Evolutionary conservation across 208 protist species (phyloP), one percentile per base, ranked within the genome.

Genomic region (Strigomonas oncopelti): DNA sequence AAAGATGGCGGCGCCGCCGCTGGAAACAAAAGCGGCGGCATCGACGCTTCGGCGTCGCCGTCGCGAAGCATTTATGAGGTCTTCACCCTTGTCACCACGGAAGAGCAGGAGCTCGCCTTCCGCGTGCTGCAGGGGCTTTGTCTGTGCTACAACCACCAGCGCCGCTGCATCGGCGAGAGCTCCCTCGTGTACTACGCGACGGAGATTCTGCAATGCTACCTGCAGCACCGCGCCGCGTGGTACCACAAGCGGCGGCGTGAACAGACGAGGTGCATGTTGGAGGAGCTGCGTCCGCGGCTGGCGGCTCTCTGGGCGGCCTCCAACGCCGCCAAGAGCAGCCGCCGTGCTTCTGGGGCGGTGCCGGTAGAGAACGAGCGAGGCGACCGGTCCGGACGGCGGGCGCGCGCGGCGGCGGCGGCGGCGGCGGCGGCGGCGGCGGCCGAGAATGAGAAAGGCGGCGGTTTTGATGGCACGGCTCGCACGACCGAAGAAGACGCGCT

Each of bases 91-190:
- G 84, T 95, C 29, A 88, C 85, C n/a, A 92, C 78, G 63, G 77
- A 77, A 69, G 85, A 95, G 72, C 87, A 93, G 72, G 86, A 92
- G 72, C 67, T 91, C 29, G 90, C 90, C 11, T 72, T 93, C 38
- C 87, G 90, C 25, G 69, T 91, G 28, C 75, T 93, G n/a, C 90
- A 95, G 55, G 90, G 90, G 5, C 65, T 92, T 28, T 86, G 81
- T 52, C 64, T 93, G 18, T 67, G 75, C n/a, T 68, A 90, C 32
- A 83, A 87, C 65, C 75, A 91, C 53, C 90, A 95, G 75, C 81
- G 87, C 20, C 75, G 81, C 48, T 81, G 69, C 64, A 80, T 89
- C 61, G 81, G 78, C 7, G 84, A 93, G 27, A 79, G 85, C 25
- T 81, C 69, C 64, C 61, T 95, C 5, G 68, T 95, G 34, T 83